Evolutionary conservation across 176 grass and related monocot species (phyloP), one percentile per base, ranked within the genome.

Genomic region (Poa pratensis): DNA sequence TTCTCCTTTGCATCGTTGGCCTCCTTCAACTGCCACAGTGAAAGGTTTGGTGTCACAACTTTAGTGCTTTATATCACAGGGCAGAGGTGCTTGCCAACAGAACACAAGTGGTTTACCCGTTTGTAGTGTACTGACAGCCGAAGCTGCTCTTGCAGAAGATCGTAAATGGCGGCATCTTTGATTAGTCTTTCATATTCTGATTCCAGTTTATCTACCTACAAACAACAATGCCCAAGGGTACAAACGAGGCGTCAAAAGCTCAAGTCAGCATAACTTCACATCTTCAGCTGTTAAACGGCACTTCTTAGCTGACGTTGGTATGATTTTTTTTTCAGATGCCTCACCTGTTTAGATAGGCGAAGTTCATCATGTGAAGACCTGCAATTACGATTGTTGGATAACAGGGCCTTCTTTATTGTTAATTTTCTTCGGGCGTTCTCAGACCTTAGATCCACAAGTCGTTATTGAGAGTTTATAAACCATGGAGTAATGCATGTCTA

Each of bases 391-490:
- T 82, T 84, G 35, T 85, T 98, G 17, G 80, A 89, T 61, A 98
- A 24, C 78, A 98, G 87, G 17, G 96, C 96, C 88, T 91, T 98
- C 85, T 92, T 98, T 92, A 98, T 94, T 92, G 86, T 95, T 54
- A 92, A 91, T 75, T 93, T 98, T 82, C 96, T 90, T 67, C 92
- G 82, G 45, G 92, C 86, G 4, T 73, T 73, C 50, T 87, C 91
- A 7, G 86, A 94, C 91, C 96, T 98, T 66, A 71, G 76, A 84
- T 37, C 35, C 48, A 69, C 27, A 82, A 87, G 19, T 79, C 39
- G 43, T 61, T 69, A 16, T 12, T 61, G 40, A 35, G 22, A 20
- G 50, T 85, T 67, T 49, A 37, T 20, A 49, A 40, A 85, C 60
- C 5, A 81, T 81, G 3, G 39, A 43, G 75, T 16, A 74, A 75